Evolutionary conservation across 108 stramenopile genomes (phyloP), one percentile per base, ranked within the genome.

Genomic region (Nitzschia palea): DNA sequence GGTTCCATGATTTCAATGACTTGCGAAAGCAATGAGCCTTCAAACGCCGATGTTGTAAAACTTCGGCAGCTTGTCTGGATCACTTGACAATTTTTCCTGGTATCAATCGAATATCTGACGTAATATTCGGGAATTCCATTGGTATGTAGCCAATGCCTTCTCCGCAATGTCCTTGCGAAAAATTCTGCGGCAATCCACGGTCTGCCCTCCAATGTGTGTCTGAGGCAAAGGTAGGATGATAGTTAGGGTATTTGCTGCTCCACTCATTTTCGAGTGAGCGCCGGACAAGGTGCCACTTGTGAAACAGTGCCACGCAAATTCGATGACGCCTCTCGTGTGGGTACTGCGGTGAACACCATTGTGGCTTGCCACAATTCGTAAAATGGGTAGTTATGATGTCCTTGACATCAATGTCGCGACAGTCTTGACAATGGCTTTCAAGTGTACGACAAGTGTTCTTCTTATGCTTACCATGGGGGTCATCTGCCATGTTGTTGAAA

Each of bases 341-440:
- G n/a, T n/a, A n/a, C n/a, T n/a, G n/a, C n/a, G n/a, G n/a, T 15
- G 59, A 6, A 55, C 93, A 95, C 20, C 47, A 60, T 84, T 86
- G 88, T 0, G 95, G 95, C 62, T 96, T 96, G 54, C 73, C 74
- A 71, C 95, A 96, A 23, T 88, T 73, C 18, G 95, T 94, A 55
- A 90, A 91, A 75, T 96, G 95, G 9, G 74, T 74, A 8, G 72
- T 68, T 30, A 77, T 68, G 15, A 96, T 73, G 48, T 80, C 77
- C 8, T 44, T 63, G 17, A 86, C 17, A 40, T 74, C 34, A 0
- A 67, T 79, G 18, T 75, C 27, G 8, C 81, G 78, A 65, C 93
- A 94, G 62, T 94, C 88, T 45, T 91, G 78, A 61, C 93, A 94
- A 1, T 27, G 29, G 5, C 57, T 62, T 25, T 79, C 65, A 2